Base-by-base conservation (phyloP, 1,284 basidiomycete genomes). In the Entoloma clypeatum region DNA sequence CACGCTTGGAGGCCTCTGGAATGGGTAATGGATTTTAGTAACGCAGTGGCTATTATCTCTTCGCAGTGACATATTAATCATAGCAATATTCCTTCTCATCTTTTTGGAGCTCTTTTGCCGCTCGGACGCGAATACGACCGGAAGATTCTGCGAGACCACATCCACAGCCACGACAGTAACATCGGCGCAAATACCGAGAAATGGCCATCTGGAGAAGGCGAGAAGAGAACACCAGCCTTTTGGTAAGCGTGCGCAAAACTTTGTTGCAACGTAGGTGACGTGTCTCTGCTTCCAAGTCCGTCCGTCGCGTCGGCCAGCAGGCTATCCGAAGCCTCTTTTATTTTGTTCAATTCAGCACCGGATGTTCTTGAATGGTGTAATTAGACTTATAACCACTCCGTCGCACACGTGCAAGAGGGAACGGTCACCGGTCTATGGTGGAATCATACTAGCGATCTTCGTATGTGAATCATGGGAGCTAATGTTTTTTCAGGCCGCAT, bases 51-150 rank as follows among this genome's bases (percentile, higher is more conserved):
- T 18, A 7, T 4, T 17, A 16, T 10, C 5, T 25, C 13, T 7
- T 2, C 11, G 11, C 10, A 25, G 10, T 16, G 6, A 23, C 2
- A 3, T 8, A 3, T 11, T 18, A 18, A 19, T 40, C n/a, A 16
- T 23, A 22, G 14, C 33, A n/a, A n/a, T 40, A 21, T 13, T 40
- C 13, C 18, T 33, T 3, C 29, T 33, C 14, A 30, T 40, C 1
- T 11, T 40, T 16, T 16, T 40, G 2, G 38, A 40, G 29, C 7
- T 26, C 22, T 40, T 40, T 31, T 23, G 38, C 18, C 38, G 38
- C 23, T 40, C 29, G 30, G n/a, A 24, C 29, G 38, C 21, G 38
- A 40, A 21, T 40, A 40, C 22, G 38, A 40, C 17, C 38, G 38
- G 22, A 40, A 40, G 30, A 40, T 40, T 18, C 16, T 32, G 28